Evolutionary conservation across 1,284 basidiomycete genomes (phyloP).

Genomic region (Fomes fomentarius): DNA sequence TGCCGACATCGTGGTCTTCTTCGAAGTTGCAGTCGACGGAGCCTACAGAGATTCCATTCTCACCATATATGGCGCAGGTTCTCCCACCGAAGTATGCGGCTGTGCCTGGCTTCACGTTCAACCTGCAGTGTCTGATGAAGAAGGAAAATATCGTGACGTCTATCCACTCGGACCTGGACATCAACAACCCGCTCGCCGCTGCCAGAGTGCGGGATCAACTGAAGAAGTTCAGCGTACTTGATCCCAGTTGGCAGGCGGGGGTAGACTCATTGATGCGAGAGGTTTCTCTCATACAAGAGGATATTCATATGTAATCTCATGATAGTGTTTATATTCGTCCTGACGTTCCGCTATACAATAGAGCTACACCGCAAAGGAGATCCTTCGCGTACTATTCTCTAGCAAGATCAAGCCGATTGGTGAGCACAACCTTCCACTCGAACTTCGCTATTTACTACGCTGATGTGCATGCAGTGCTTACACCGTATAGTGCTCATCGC

Average conservation of each 20-base stretch:
- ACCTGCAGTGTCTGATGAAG: constrained; percentile 40
- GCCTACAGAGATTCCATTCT: constrained; percentile 34
- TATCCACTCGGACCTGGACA: constrained; percentile 26
- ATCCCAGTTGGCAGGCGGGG: constrained; percentile 70
- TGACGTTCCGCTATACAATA: constrained; percentile 24
- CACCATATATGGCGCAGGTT: constrained; percentile 40
- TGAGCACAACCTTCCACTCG: too few relatives aligned
- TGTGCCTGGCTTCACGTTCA: constrained; percentile 32
- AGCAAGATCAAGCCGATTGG: constrained; percentile 42
- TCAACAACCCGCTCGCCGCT: constrained; percentile 18
- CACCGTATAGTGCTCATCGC: constrained; percentile 73
- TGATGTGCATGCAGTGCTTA: too few relatives aligned
- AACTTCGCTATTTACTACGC: too few relatives aligned
- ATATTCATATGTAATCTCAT: constrained; percentile 35
- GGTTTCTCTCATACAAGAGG: constrained; percentile 73
- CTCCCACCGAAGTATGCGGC: constrained; percentile 30
- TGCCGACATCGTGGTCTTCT: constrained; percentile 36
- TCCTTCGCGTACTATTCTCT: constrained; percentile 59
- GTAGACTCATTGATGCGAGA: constrained; percentile 62
- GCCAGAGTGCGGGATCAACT: constrained; percentile 49
- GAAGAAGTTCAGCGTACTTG: constrained; percentile 51
- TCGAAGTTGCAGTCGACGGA: constrained; percentile 33
- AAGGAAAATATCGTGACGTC: constrained; percentile 16
- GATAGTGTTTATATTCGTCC: not conserved
- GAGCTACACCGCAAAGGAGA: constrained; percentile 71